phyloP scores from a whole-genome alignment of 495 filamentous ascomycete genomes.

The Bathelium albidoporum region DNA sequence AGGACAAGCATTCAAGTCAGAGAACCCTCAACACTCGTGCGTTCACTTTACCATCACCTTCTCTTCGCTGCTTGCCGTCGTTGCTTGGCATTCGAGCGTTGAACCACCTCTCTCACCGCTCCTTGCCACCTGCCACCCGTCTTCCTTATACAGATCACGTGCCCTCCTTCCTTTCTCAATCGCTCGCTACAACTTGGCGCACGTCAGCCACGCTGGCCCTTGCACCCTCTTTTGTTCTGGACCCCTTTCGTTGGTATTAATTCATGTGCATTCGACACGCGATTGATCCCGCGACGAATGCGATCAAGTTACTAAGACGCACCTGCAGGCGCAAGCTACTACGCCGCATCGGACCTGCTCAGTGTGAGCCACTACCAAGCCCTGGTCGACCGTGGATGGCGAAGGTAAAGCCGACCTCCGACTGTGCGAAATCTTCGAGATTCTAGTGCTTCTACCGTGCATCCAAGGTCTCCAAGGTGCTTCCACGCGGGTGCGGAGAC shows the following conservation, averaged over 20 bases:
- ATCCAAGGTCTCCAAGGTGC: background rate
- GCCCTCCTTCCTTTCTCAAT: background rate
- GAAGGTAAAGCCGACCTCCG: conserved; percentile 48
- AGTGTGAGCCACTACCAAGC: conserved; percentile 64
- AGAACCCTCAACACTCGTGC: conserved; percentile 32
- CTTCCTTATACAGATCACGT: background rate
- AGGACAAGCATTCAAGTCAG: conserved; percentile 26
- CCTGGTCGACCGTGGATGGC: conserved; percentile 81
- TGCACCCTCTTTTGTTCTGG: background rate
- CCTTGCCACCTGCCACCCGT: background rate
- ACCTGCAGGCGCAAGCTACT: conserved; percentile 69
- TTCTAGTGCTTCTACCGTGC: background rate
- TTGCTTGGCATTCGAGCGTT: background rate
- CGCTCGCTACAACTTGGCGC: background rate
- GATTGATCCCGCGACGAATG: background rate
- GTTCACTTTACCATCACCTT: conserved; percentile 12
- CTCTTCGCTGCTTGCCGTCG: background rate
- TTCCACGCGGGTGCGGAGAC: background rate
- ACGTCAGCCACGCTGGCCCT: background rate
- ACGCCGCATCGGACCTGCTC: conserved; percentile 58
- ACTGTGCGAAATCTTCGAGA: background rate
- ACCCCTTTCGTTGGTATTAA: background rate
- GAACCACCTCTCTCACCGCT: background rate
- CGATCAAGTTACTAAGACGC: background rate
- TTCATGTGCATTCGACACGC: background rate